A percentile compares a stretch with the other conserved stretches of the same genome.
phyloP scores from a whole-genome alignment of 2,329 filamentous ascomycete genomes.

The Biscogniauxia marginata region DNA sequence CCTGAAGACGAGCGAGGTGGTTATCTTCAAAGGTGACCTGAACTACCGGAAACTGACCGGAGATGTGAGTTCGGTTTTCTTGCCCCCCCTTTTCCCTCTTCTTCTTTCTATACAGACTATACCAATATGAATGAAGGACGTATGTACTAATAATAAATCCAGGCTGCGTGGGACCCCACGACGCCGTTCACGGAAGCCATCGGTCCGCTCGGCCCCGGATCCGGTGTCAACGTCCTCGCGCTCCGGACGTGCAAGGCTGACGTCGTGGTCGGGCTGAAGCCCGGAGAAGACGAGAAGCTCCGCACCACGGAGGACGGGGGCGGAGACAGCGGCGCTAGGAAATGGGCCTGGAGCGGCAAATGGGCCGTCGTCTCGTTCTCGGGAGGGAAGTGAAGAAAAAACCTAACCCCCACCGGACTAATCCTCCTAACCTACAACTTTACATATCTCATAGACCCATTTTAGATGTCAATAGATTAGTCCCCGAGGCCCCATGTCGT shows the following conservation, averaged over 20 bases:
- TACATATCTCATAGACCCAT: too few relatives aligned
- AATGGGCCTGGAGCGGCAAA: conserved; percentile 95
- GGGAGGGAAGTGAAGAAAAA: conserved; percentile 54
- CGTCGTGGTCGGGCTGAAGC: conserved; percentile 82
- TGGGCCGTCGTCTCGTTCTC: conserved; percentile 93
- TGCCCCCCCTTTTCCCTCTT: background rate
- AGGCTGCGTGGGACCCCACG: conserved; percentile 80
- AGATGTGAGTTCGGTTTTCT: conserved; percentile 62
- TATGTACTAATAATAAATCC: too few relatives aligned
- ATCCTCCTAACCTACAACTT: too few relatives aligned
- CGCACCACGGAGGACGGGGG: conserved; percentile 66
- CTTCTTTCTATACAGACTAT: too few relatives aligned
- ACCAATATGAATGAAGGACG: too few relatives aligned
- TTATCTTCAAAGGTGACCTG: conserved; percentile 95
- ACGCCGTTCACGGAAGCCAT: conserved; percentile 84
- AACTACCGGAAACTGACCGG: conserved; percentile 93
- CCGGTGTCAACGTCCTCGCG: conserved; percentile 80
- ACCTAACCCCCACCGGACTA: too few relatives aligned
- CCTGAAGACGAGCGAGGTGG: conserved; percentile 77
- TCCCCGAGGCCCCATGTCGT: too few relatives aligned
- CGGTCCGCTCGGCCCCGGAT: conserved; percentile 78
- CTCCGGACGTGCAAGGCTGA: conserved; percentile 96
- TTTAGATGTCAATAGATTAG: too few relatives aligned
- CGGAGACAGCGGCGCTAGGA: conserved; percentile 67
- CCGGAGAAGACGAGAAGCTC: conserved; percentile 81